Conservation (phyloP, 2,329 filamentous ascomycete species). For the Aspergillus carbonarius region DNA sequence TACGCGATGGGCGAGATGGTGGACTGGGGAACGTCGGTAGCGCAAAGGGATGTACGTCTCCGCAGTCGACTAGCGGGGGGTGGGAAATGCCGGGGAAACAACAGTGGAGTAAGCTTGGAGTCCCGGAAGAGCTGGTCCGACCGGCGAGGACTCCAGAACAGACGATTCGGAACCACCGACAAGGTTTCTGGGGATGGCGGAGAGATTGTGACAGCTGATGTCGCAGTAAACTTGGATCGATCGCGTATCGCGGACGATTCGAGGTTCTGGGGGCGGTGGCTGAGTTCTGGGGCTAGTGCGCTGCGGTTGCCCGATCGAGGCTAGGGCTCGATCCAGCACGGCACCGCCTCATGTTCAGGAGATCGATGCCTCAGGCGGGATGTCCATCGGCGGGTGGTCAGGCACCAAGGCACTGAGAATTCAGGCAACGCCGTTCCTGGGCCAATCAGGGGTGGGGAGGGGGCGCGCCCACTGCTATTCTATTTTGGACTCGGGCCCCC, state of each 20-base stretch:
- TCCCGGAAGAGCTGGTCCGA: not conserved
- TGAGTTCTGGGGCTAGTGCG: constrained; percentile 7
- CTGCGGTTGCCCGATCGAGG: not conserved
- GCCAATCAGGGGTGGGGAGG: constrained; percentile 10
- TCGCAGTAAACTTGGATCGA: constrained; percentile 10
- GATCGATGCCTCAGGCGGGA: constrained; percentile 5
- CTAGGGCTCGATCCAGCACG: not conserved
- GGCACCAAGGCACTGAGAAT: not conserved
- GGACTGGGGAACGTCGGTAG: not conserved
- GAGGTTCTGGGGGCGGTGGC: constrained; percentile 8
- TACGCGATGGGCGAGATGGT: constrained; percentile 4
- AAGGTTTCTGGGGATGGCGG: not conserved
- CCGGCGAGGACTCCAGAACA: not conserved
- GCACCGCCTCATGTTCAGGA: constrained; percentile 10
- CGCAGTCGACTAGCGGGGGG: constrained; percentile 14
- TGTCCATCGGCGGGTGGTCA: too few species aligned
- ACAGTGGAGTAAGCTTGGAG: not conserved
- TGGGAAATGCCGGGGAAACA: constrained; percentile 7
- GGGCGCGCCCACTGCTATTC: not conserved
- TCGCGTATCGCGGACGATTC: constrained; percentile 3
- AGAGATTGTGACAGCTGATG: constrained; percentile 3
- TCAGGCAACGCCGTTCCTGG: constrained; percentile 16
- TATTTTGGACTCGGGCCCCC: not conserved
- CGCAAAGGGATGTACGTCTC: constrained; percentile 21
- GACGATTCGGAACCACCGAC: not conserved